These are phyloP conservation scores for Podaxis carcinomalis DNA, from an alignment of 768 basidiomycete genomes.

Conservation along the genomic window DNA sequence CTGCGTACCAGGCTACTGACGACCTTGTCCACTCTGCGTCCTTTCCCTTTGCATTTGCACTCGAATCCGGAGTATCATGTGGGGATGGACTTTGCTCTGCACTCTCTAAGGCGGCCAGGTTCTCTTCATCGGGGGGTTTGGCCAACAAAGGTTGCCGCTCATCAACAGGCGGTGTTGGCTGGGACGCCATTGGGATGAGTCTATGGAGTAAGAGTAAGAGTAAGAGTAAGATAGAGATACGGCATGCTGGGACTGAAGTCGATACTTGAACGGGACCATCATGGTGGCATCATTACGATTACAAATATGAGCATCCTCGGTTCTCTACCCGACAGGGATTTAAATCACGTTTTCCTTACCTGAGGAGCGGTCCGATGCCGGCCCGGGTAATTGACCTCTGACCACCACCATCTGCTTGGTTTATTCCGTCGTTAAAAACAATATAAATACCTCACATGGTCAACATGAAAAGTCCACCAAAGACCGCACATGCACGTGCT, in stretches of 20 bases:
- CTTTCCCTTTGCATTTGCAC: not conserved
- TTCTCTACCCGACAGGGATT: not conserved
- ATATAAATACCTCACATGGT: not conserved
- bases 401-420: not conserved
- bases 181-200: conserved; percentile 2
- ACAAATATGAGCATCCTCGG: not conserved
- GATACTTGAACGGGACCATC: not conserved
- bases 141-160: conserved; percentile 23
- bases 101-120: not conserved
- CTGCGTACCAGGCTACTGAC: conserved; percentile 19
- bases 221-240: not conserved
- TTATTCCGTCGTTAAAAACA: not conserved
- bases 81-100: not conserved
- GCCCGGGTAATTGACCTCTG: not conserved
- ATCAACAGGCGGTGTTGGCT: conserved; percentile 8
- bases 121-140: conserved; percentile 10
- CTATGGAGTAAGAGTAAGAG: not conserved
- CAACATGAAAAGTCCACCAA: not conserved
- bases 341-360: not conserved
- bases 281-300: not conserved
- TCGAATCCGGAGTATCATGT: not conserved
- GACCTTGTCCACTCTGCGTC: not conserved
- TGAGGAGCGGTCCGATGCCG: not conserved
- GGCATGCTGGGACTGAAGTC: not conserved
- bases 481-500: not conserved